Conservation (phyloP, 2,329 filamentous ascomycete genomes). For the Fusarium nisikadoi region DNA sequence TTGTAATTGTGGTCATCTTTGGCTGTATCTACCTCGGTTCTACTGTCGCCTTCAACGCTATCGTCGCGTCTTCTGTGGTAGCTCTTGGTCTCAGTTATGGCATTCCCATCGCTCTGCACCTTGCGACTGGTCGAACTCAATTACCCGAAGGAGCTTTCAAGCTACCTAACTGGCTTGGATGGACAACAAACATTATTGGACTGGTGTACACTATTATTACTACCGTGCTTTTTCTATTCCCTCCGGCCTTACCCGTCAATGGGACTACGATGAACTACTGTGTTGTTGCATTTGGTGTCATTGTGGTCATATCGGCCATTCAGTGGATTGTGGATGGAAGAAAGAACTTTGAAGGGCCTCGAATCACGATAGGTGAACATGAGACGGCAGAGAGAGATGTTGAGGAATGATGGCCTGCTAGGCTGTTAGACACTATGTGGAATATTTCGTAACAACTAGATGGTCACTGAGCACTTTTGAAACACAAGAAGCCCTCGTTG, state of each 20-base stretch:
- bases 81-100: constrained; percentile 78
- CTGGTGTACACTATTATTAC: constrained; percentile 73
- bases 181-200: constrained; percentile 55
- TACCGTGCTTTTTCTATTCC: constrained; percentile 78
- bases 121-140: constrained; percentile 70
- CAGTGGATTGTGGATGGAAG: constrained; percentile 60
- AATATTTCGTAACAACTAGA: too few species aligned
- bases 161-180: constrained; percentile 50
- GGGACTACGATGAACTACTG: constrained; percentile 74
- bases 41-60: constrained; percentile 73
- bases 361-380: constrained; percentile 9
- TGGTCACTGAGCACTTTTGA: fast-evolving
- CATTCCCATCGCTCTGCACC: constrained; percentile 77
- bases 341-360: constrained; percentile 51
- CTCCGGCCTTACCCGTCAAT: constrained; percentile 71
- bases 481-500: not conserved
- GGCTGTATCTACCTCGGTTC: constrained; percentile 77
- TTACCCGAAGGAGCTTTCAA: constrained; percentile 63
- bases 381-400: not conserved
- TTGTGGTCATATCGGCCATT: constrained; percentile 53
- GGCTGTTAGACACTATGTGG: too few species aligned
- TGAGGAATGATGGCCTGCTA: not conserved
- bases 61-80: constrained; percentile 76
- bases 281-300: constrained; percentile 58
- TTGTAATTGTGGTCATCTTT: constrained; percentile 71